Base-by-base conservation (phyloP, 129 eudicot species). In the Rutidosis leptorrhynchoides region DNA sequence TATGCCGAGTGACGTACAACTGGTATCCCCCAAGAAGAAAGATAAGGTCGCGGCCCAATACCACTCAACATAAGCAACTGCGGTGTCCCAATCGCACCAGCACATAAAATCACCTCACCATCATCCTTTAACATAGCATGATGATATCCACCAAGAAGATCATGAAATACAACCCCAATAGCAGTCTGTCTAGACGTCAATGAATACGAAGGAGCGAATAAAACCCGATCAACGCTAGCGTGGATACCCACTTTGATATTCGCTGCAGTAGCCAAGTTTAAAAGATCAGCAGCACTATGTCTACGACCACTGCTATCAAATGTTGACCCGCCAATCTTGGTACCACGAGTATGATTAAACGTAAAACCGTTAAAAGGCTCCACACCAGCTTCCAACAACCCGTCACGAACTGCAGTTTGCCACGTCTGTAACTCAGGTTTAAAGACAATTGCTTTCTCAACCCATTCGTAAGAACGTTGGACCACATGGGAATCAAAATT, bases 51-150 rank as follows among this genome's bases (percentile, higher is more conserved):
- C 2, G 90, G 83, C 2, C 94, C 96, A 3, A 89, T 63, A 9
- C 96, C 96, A 29, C 96, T 89, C 71, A 89, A 69, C 7, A 89
- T 73, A 37, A 89, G 77, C 26, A 89, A 75, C 70, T 89, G 96
- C 6, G 96, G 90, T 64, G 80, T 85, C 8, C 94, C 96, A 25
- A 89, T 45, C 2, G 94, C 96, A 4, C 94, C 96, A 3, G 96
- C 96, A 2, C 80, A 68, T 2, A 89, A 71, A 3, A 89, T 65
- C 0, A 89, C 84, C 62, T 86, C 95, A 3, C 97, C 97, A 35
- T 49, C 60, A 0, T 76, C 82, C 16, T 70, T 62, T 62, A 86
- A 54, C 87, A 82, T 79, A 0, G 95, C 95, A 3, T 78, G 95
- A 71, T 89, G 96, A 58, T 73, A 85, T 10, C 29, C 59, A 6